These are phyloP conservation scores for Stachybotrys elegans DNA, from an alignment of 2,329 filamentous ascomycete species.

Conservation along the genomic window DNA sequence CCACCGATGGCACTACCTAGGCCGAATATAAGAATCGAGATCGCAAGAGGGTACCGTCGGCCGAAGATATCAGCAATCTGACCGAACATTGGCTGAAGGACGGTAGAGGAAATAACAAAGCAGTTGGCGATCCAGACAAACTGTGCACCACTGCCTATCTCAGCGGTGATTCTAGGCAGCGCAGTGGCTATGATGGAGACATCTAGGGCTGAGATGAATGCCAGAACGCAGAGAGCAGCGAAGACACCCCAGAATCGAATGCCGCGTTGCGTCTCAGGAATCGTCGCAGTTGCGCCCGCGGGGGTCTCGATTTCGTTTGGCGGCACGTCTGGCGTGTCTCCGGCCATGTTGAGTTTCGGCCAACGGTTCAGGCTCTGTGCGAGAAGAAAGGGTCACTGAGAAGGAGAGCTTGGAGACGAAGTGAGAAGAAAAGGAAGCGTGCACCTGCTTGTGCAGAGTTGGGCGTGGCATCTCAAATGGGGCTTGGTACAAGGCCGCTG, in stretches of 20 bases:
- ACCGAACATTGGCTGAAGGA: not conserved
- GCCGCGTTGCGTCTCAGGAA: too few relatives aligned
- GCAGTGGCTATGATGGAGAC: constrained; percentile 9
- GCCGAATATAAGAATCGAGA: not conserved
- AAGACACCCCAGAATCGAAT: not conserved
- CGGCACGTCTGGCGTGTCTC: too few relatives aligned
- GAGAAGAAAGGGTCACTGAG: too few relatives aligned
- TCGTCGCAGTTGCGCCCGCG: too few relatives aligned
- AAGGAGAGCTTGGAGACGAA: too few relatives aligned
- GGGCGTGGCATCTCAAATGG: too few relatives aligned
- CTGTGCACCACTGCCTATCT: constrained; percentile 4
- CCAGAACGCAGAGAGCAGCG: not conserved
- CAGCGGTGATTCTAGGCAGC: constrained; percentile 9
- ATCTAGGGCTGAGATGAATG: constrained; percentile 9
- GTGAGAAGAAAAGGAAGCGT: too few relatives aligned
- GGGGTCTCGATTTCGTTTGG: too few relatives aligned
- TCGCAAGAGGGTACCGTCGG: not conserved
- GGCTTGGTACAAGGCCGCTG: too few relatives aligned
- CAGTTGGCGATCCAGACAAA: not conserved
- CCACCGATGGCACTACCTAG: not conserved
- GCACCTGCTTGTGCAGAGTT: too few relatives aligned
- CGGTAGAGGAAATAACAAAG: not conserved
- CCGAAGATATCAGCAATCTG: not conserved
- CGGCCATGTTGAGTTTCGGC: too few relatives aligned
- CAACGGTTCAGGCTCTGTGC: too few relatives aligned